Base-by-base conservation (phyloP, 345 rosid genomes). In the Gossypium bickii region DNA sequence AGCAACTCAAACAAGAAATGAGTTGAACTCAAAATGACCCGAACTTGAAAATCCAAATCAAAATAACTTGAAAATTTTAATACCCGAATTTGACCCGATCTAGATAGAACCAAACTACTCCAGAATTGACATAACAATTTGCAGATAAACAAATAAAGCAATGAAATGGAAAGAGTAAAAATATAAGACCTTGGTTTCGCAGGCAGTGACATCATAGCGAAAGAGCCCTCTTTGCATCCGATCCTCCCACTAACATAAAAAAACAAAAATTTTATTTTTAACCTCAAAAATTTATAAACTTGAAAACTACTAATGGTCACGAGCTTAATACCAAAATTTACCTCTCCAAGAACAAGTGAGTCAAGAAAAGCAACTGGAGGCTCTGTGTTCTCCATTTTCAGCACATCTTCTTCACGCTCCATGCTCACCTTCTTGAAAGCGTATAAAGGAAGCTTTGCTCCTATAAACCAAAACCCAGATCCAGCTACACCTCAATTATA, bases 161-260 rank as follows among this genome's bases (percentile, higher is more conserved):
- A 72, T 9, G 72, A 38, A 68, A 68, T 68, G 12, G 6, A 12
- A 18, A 67, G 8, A 18, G 15, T 12, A 24, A 41, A 4, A 34
- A 41, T 34, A 56, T 71, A 62, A 58, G 43, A 90, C 99, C 97
- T 93, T 95, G 79, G 98, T 91, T 83, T 93, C 91, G 16, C 98
- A 91, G 71, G 97, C 88, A 20, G 98, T 91, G 62, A 95, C 98
- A 81, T 93, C 99, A 12, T 95, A 95, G 67, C 94, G 99, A 82
- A 95, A 95, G 43, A 93, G 93, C 2, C 99, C 98, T 82, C 87
- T 89, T 80, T 87, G 94, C 79, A 87, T 68, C 24, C 99, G 91
- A 24, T 93, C 97, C 82, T 95, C 99, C 99, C 99, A 95, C 99
- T 95, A 71, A 53, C 82, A 78, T 68, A 13, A 83, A 52, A 69